Evolutionary conservation across 108 stramenopile species (phyloP), one percentile per base, ranked within the genome.

Genomic region (Asterionellopsis glacialis): DNA sequence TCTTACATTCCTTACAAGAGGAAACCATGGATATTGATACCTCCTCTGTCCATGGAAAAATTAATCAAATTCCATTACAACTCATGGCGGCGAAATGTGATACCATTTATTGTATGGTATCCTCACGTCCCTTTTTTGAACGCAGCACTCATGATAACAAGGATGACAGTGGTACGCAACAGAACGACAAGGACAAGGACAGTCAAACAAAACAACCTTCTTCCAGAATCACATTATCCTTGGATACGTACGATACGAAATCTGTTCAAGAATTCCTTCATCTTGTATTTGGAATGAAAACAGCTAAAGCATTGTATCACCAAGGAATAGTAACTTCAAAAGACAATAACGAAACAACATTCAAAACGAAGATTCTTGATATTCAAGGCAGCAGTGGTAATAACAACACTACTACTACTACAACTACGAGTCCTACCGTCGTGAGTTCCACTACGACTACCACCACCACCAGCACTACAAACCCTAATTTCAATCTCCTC

Each of bases 401-500:
- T 33, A 7, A 33, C 33, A 33, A 33, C 7, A 33, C 53, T 28
- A n/a, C 42, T 7, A 1, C 59, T 21, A 22, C 10, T 13, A 33
- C 28, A 10, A 61, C 57, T 33, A 33, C 5, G n/a, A n/a, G n/a
- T n/a, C n/a, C n/a, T n/a, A n/a, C n/a, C n/a, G n/a, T n/a, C n/a
- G n/a, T n/a, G n/a, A n/a, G n/a, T n/a, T n/a, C n/a, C 7, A 33
- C 53, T 28, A n/a, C 42, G 0, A 1, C 59, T 21, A 22, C 10
- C n/a, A 33, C 28, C 19, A 61, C 57, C 7, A 33, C 5, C n/a
- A n/a, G n/a, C n/a, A n/a, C n/a, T n/a, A 33, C 33, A 33, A 33
- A 5, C 33, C 7, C 7, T 33, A 33, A 33, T 5, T 33, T 5
- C 5, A 33, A 33, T 90, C 23, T 65, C 87, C 12, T n/a, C n/a